Evolutionary conservation across 805 yeast species (phyloP), one percentile per base, ranked within the genome.

Genomic region (Nematodospora valgi): DNA sequence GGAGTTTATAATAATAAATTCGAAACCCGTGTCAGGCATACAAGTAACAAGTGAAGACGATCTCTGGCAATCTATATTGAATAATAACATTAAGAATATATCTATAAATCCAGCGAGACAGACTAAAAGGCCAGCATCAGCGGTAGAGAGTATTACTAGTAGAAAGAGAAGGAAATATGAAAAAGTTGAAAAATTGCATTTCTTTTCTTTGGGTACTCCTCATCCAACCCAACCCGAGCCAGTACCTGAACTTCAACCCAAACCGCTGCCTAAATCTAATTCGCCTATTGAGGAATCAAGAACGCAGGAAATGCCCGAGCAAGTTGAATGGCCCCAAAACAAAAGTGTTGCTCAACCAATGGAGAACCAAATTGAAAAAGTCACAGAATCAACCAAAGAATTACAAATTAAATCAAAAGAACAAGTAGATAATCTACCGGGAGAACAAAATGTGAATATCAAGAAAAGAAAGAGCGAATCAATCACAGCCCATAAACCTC

Each of bases 81-180:
- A 26, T 3, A 23, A 34, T 11, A 25, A 23, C 23, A 27, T 38
- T 7, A 14, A 9, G 3, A 19, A 16, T 6, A 9, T 38, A 12
- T 24, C 30, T 1, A 13, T 38, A 5, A 38, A 38, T 13, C n/a
- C 29, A n/a, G 27, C 17, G 23, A 8, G 9, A 6, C 26, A 27
- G 9, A 27, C 17, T 12, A 38, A 34, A 24, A 21, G 38, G 21
- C 25, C 37, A 11, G 9, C 14, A 15, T 12, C 32, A 15, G 15
- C 25, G 23, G 23, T 29, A 41, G 32, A 30, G 23, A 35, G 14
- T 12, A 17, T 32, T 26, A 44, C 37, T 15, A 37, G 49, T 20
- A 42, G 63, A 20, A 61, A 59, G 34, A 46, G 68, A 41, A 46
- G 61, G 24, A 59, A 52, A 32, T 50, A 58, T 23, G 60, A 61